Evolutionary conservation across 1,139 yeast genomes (phyloP), one percentile per base, ranked within the genome.

Genomic region (Magnusiomyces fungicola): DNA sequence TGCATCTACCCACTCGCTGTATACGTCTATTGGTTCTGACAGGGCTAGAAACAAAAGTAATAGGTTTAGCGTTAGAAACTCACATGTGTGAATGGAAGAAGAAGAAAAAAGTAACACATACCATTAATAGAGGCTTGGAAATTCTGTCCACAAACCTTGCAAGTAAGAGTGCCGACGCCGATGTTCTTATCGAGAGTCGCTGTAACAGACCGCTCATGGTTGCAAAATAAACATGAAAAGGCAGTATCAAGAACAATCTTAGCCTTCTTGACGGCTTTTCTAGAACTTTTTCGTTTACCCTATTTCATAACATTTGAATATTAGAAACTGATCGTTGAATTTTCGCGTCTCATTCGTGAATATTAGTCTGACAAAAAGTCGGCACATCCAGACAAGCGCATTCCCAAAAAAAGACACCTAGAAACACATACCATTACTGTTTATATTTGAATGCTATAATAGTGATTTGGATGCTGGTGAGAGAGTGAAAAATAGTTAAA

Each of bases 1-100:
- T 1, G 97, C 98, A 71, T 92, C 98, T 52, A 89, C 89, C 98
- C 98, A 92, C 64, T 90, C 98, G 47, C 96, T 85, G 65, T 92
- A 92, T 23, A 92, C 87, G 66, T 92, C 98, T 39, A 92, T 90
- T 0, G 98, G 96, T 54, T 83, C 90, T 0, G 89, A 80, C 50
- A 84, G 72, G 14, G 73, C 71, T 64, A 36, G 23, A 24, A 14
- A 32, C 7, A 43, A 36, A 1, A 23, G 6, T 18, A 19, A n/a
- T 18, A 34, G 24, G 12, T 27, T 19, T 39, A 64, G 72, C 46
- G 73, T 69, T 18, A 70, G 3, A 69, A 19, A 18, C 18, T 27
- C 5, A 12, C 7, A 23, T 6, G 14, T 12, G 19, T 25, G 9
- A n/a, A n/a, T 14, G 4, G 12, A 39, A 36, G 12, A 18, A 21